Percentiles rank a stretch among this genome's conserved stretches.
Evolutionary conservation across 192 early-diverging fungal species (phyloP).

Genomic region (Backusella mclennaniae): DNA sequence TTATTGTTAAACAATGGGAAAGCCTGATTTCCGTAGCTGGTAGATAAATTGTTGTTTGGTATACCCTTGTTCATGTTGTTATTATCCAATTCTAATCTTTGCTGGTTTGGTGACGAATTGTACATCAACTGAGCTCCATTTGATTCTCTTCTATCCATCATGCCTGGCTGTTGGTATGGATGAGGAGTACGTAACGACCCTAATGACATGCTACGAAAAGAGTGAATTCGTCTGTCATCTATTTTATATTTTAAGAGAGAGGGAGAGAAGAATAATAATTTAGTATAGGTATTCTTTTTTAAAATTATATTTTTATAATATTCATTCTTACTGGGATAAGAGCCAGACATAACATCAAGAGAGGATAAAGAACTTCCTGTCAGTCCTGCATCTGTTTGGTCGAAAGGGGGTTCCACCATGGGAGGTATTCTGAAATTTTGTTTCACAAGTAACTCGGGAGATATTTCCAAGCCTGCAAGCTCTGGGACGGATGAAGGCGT

Average conservation of each 20-base stretch:
- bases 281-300: too few species aligned
- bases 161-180: neutral
- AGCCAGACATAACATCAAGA: neutral
- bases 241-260: neutral
- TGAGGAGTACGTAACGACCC: conserved; percentile 7
- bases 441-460: conserved; percentile 56
- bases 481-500: conserved; percentile 55
- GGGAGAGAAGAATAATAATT: too few species aligned
- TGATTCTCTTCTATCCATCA: neutral
- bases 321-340: neutral
- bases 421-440: conserved; percentile 62
- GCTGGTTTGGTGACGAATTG: neutral
- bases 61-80: neutral
- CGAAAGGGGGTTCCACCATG: conserved; percentile 32
- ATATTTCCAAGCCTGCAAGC: conserved; percentile 53
- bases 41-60: neutral
- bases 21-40: neutral
- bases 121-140: conserved; percentile 4
- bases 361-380: neutral
- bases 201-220: conserved; percentile 22
- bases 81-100: conserved; percentile 7
- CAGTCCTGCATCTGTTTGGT: conserved; percentile 11
- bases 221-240: conserved; percentile 11
- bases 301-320: too few species aligned
- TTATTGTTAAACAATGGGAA: conserved; percentile 1